phyloP scores from a whole-genome alignment of 257 asterid species.

The Scutellaria baicalensis region DNA sequence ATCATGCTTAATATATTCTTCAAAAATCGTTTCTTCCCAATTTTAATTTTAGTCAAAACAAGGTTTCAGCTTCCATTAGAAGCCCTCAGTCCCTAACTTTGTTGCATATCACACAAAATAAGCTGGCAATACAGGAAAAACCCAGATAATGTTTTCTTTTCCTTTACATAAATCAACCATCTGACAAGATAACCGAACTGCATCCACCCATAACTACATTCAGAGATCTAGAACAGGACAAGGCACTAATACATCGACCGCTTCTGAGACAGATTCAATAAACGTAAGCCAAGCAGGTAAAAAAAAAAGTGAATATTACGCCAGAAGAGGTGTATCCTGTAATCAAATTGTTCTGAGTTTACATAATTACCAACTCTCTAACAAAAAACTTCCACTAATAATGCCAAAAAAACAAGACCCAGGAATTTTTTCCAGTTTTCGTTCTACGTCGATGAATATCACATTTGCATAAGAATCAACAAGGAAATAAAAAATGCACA shows the following conservation, averaged over 20 bases:
- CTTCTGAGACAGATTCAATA: neutral
- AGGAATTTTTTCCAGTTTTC: neutral
- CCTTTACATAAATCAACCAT: neutral
- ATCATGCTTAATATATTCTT: neutral
- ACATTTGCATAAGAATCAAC: neutral
- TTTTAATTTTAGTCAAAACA: neutral
- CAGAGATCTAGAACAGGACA: neutral
- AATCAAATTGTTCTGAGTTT: neutral
- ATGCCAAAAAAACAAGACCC: neutral
- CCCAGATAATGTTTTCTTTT: too few relatives aligned
- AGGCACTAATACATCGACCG: neutral
- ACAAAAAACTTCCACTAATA: neutral
- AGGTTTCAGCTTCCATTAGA: neutral
- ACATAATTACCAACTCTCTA: neutral
- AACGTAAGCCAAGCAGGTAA: neutral
- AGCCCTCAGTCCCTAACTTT: neutral
- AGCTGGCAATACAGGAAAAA: too few relatives aligned
- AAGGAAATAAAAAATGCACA: neutral
- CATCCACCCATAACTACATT: neutral
- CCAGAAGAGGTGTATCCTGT: neutral
- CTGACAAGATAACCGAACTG: neutral
- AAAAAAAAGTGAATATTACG: neutral
- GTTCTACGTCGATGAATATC: neutral
- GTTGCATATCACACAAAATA: neutral
- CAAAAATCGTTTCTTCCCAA: neutral